Evolutionary conservation across 345 rosid species (phyloP).

Genomic region (Noccaea bulbosa): DNA sequence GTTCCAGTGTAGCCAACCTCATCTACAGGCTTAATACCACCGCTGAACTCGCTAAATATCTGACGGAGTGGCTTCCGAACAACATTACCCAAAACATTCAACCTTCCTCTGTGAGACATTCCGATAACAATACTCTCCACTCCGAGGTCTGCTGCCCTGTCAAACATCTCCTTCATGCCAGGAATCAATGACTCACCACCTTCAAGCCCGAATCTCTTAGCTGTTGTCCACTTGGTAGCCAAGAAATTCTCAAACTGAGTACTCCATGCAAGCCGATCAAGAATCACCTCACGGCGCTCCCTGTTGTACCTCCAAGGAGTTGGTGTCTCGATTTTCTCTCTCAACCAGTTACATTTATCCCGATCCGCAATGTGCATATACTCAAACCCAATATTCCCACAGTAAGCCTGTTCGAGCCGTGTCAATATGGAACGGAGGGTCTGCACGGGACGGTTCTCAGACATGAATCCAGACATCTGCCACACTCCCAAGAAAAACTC

Average conservation of each 20-base stretch:
- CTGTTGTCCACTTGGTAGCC: slow-evolving; percentile 86
- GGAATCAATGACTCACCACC: slow-evolving; percentile 88
- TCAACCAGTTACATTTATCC: slow-evolving; percentile 79
- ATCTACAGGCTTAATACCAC: slow-evolving; percentile 83
- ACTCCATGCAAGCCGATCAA: slow-evolving; percentile 82
- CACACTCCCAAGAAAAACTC: slow-evolving; percentile 88
- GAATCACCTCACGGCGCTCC: slow-evolving; percentile 79
- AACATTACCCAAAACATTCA: slow-evolving; percentile 83
- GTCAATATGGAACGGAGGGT: slow-evolving; percentile 79
- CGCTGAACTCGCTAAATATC: slow-evolving; percentile 81
- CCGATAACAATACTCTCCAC: slow-evolving; percentile 90
- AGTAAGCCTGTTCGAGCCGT: slow-evolving; percentile 82
- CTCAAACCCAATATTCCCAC: slow-evolving; percentile 80
- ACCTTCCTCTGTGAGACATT: slow-evolving; percentile 82
- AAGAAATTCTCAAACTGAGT: slow-evolving; percentile 85
- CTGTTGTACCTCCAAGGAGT: slow-evolving; percentile 67
- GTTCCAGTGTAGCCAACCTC: slow-evolving; percentile 90
- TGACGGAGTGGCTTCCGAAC: slow-evolving; percentile 79
- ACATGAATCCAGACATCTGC: slow-evolving; percentile 83
- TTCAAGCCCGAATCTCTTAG: slow-evolving; percentile 88
- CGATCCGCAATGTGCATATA: slow-evolving; percentile 86
- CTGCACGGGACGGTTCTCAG: slow-evolving; percentile 87
- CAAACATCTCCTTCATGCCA: slow-evolving; percentile 95
- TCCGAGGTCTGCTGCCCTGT: slow-evolving; percentile 77
- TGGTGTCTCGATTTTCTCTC: slow-evolving; percentile 86